Percentiles rank a stretch among this genome's conserved stretches.
Evolutionary conservation across 345 rosid species (phyloP).

Genomic region (Dovyalis caffra): DNA sequence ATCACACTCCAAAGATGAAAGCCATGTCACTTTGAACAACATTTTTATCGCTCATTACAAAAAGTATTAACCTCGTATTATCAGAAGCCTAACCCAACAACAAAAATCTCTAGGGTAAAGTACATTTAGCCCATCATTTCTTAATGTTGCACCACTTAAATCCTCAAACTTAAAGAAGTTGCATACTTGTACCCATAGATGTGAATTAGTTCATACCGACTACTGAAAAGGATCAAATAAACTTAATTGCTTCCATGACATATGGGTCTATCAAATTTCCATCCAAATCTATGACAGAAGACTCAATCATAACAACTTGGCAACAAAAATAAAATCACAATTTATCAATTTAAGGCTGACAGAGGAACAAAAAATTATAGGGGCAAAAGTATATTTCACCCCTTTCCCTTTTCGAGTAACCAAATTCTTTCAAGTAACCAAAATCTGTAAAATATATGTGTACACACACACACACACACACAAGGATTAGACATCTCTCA

Average conservation of each 20-base stretch:
- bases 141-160: background rate
- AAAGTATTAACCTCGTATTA: background rate
- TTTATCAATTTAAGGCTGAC: background rate
- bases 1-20: background rate
- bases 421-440: background rate
- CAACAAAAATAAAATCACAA: background rate
- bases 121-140: background rate
- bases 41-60: background rate
- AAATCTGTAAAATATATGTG: too few species aligned
- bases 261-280: background rate
- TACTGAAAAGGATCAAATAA: background rate
- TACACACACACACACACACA: background rate
- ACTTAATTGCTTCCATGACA: background rate
- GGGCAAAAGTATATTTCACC: background rate
- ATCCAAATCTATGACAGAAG: background rate
- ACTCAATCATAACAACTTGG: background rate
- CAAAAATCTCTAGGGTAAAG: background rate
- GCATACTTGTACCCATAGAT: background rate
- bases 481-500: constrained; percentile 9
- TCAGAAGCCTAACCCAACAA: background rate
- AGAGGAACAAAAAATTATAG: background rate
- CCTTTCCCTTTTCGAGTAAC: background rate
- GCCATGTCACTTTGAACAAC: background rate
- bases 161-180: background rate
- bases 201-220: background rate